Base-by-base conservation (phyloP, 192 early-diverging fungal genomes). In the Coemansia sp. region DNA sequence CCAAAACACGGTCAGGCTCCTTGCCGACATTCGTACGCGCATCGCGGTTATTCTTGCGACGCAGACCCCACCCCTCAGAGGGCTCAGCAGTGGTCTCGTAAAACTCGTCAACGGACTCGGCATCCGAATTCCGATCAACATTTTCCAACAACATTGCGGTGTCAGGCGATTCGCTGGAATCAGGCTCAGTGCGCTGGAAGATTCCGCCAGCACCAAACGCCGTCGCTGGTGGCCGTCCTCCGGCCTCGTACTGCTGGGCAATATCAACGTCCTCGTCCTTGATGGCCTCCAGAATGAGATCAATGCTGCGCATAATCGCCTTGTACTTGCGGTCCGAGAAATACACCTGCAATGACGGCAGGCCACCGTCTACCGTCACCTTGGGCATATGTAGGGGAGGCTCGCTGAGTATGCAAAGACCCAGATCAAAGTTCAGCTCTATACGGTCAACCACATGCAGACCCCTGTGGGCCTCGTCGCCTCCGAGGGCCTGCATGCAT, bases 271-370 rank as follows among this genome's bases (percentile, higher is more conserved):
- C 80, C 27, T 85, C 79, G 41, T 79, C 79, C 22, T 72, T 50
- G 39, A 82, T 75, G 13, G 79, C 83, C 49, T 81, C 79, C 38
- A 87, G 80, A 22, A 95, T 87, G 44, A 91, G 80, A 46, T 93
- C 91, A 22, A 92, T 86, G 65, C 93, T 89, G 18, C 74, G 81
- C 95, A 96, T 97, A 7, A 97, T 84, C 1, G 89, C 89, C 68
- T 92, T 90, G 87, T 97, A 97, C 76, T 99, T 99, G 62, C 89
- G 85, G 77, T 99, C 95, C 0, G 96, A 97, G 36, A 99, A 89
- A 75, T 95, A 97, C 27, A 97, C 75, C 61, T 95, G 90, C 39
- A 99, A 71, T 20, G 92, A 75, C 0, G 96, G 95, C 66, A 99
- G 76, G 10, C 91, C 87, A 33, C 93, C 96, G 46, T 90, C 87